Evolutionary conservation across 495 filamentous ascomycete genomes (phyloP).

Genomic region (Oidiodendron maius): DNA sequence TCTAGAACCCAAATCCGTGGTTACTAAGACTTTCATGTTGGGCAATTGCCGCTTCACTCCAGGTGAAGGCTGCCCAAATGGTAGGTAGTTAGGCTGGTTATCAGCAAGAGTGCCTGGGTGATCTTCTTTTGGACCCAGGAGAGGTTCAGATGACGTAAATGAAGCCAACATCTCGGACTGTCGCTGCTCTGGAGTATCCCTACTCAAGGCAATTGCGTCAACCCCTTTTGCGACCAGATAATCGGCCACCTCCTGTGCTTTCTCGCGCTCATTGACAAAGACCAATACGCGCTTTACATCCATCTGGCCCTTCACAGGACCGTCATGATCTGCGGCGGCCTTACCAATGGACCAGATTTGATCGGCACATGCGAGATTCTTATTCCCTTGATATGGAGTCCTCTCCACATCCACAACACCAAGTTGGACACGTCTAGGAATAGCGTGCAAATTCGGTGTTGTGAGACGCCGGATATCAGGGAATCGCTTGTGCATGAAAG

Average conservation of each 20-base stretch:
- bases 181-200: constrained; percentile 69
- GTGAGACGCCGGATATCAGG: constrained; percentile 79
- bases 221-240: constrained; percentile 82
- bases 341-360: constrained; percentile 91
- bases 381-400: constrained; percentile 86
- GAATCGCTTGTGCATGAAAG: constrained; percentile 70
- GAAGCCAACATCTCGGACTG: constrained; percentile 67
- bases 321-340: constrained; percentile 53
- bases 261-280: constrained; percentile 96
- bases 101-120: constrained; percentile 22
- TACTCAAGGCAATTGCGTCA: constrained; percentile 72
- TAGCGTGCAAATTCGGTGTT: constrained; percentile 91
- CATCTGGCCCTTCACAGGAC: constrained; percentile 30
- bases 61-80: constrained; percentile 13
- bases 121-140: constrained; percentile 33
- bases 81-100: constrained; percentile 22
- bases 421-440: constrained; percentile 89
- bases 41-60: constrained; percentile 32
- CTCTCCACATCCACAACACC: constrained; percentile 87
- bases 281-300: constrained; percentile 84
- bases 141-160: constrained; percentile 59
- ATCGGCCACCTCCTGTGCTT: constrained; percentile 69
- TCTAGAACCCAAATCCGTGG: constrained; percentile 84
- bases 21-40: constrained; percentile 86
- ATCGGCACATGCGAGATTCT: constrained; percentile 85